phyloP scores from a whole-genome alignment of 2,329 filamentous ascomycete genomes.

The Phialocephala subalpina region DNA sequence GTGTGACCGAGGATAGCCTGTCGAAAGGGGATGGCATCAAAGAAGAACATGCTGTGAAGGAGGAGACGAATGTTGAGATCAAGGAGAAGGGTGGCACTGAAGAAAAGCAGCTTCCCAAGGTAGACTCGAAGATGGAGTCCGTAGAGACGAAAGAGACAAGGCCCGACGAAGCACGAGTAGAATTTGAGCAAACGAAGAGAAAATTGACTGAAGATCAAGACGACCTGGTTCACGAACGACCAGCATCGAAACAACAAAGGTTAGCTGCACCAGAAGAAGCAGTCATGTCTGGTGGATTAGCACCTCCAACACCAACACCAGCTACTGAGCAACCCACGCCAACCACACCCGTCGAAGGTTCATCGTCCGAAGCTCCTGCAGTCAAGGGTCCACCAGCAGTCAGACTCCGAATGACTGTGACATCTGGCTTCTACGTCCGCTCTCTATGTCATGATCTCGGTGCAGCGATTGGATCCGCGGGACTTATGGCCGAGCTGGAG shows the following conservation, averaged over 20 bases:
- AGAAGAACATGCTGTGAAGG: neutral
- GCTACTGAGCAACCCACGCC: conserved; percentile 27
- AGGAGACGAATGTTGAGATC: neutral
- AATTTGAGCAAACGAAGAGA: conserved; percentile 41
- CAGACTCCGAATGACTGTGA: conserved; percentile 88
- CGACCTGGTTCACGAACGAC: conserved; percentile 40
- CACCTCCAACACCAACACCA: conserved; percentile 7
- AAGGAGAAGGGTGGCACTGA: conserved; percentile 11
- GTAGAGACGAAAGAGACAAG: neutral
- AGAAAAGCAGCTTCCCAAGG: neutral
- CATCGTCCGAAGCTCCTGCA: conserved; percentile 14
- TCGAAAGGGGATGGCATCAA: neutral
- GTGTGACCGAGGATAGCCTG: no score
- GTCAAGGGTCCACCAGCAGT: conserved; percentile 76
- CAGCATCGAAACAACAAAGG: conserved; percentile 34
- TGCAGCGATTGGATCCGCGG: conserved; percentile 80
- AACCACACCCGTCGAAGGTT: conserved; percentile 34
- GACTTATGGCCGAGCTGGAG: conserved; percentile 84
- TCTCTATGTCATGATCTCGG: conserved; percentile 94
- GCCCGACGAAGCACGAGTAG: conserved; percentile 45
- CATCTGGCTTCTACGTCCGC: conserved; percentile 95
- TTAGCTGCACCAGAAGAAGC: conserved; percentile 26
- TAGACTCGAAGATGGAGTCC: neutral
- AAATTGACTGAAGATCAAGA: conserved; percentile 43
- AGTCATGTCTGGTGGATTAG: conserved; percentile 44